Evolutionary conservation across 2,329 filamentous ascomycete genomes (phyloP).

Genomic region (Ceratocystis ficicola): DNA sequence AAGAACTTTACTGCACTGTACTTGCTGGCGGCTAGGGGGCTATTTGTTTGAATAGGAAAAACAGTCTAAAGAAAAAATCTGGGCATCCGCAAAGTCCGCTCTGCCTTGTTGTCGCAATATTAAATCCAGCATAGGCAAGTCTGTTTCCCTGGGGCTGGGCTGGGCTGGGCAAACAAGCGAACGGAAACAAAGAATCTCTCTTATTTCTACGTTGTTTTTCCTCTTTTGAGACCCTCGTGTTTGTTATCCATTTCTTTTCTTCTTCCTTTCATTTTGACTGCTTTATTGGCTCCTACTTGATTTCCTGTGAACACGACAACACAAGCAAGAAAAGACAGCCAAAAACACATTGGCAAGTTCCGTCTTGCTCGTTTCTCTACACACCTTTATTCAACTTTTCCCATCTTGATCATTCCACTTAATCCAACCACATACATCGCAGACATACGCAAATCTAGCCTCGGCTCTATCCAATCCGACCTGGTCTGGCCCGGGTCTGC

Average conservation of each 20-base stretch:
- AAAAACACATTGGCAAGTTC: too few species aligned
- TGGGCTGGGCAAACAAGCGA: not conserved
- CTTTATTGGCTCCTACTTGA: not conserved
- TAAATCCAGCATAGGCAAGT: not conserved
- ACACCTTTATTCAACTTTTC: too few species aligned
- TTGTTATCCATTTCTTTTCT: conserved; percentile 4
- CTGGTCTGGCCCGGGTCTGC: not conserved
- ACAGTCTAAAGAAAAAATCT: not conserved
- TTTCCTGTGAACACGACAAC: not conserved
- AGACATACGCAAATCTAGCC: too few species aligned
- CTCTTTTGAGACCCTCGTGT: not conserved
- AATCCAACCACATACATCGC: too few species aligned
- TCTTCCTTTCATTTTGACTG: not conserved
- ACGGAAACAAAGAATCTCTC: not conserved
- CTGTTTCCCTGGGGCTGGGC: not conserved
- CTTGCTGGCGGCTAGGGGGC: too few species aligned
- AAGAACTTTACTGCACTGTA: too few species aligned
- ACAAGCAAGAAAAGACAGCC: too few species aligned
- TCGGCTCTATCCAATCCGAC: not conserved
- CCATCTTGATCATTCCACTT: too few species aligned
- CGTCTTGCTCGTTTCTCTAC: too few species aligned
- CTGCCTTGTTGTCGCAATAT: not conserved
- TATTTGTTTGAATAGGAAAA: too few species aligned
- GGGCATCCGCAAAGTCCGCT: not conserved
- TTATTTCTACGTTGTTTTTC: conserved; percentile 2